Evolutionary conservation across 2,329 filamentous ascomycete species (phyloP).

Genomic region (Coniochaeta pulveracea): DNA sequence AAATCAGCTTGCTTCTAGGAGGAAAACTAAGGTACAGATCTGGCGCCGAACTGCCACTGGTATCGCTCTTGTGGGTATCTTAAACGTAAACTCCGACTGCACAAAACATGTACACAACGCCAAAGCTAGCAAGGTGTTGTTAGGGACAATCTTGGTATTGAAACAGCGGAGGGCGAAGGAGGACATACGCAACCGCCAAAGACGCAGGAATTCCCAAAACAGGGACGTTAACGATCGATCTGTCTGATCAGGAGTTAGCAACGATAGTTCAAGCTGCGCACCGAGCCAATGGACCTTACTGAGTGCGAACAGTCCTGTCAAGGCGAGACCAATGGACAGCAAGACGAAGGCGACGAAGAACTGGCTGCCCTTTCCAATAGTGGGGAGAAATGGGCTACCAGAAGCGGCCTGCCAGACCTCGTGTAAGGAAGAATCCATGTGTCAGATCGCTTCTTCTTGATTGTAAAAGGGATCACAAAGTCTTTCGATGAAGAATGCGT

Average conservation of each 20-base stretch:
- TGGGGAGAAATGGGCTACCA: conserved; percentile 71
- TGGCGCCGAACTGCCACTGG: conserved; percentile 9
- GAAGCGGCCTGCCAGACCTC: conserved; percentile 91
- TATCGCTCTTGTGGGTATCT: conserved; percentile 29
- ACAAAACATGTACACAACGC: conserved; percentile 97
- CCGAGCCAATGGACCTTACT: no score
- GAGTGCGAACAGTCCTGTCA: conserved; percentile 73
- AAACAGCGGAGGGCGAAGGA: conserved; percentile 6
- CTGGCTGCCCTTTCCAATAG: conserved; percentile 71
- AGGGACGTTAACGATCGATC: conserved; percentile 65
- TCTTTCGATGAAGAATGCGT: no score
- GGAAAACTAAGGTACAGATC: conserved; percentile 27
- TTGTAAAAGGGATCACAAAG: no score
- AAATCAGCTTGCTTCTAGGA: conserved; percentile 17
- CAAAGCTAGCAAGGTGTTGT: conserved; percentile 53
- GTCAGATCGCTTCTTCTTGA: conserved; percentile 16
- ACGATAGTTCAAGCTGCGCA: no score
- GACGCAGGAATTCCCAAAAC: conserved; percentile 79
- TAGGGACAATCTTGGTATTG: conserved; percentile 6
- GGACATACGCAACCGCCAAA: conserved; percentile 72
- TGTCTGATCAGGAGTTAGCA: conserved; percentile 45
- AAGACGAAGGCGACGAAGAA: conserved; percentile 72
- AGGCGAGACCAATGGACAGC: conserved; percentile 57
- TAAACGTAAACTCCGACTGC: conserved; percentile 97
- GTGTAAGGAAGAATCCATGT: conserved; percentile 72